Base-by-base conservation (phyloP, 2,329 filamentous ascomycete genomes). In the Calonectria pauciramosa region DNA sequence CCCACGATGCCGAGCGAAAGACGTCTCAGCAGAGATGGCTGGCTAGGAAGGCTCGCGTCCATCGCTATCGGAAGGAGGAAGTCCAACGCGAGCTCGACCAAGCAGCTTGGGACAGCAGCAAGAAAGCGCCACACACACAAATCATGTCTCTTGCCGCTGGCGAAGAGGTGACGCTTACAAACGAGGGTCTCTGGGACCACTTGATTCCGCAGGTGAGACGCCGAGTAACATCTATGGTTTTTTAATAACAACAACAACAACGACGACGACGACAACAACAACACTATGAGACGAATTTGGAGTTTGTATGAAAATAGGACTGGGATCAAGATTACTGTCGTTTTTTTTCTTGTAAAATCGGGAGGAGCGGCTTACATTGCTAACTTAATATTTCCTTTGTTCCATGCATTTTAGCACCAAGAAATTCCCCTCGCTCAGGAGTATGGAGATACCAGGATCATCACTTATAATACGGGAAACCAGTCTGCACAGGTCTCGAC, bases 1-100 rank as follows among this genome's bases (percentile, higher is more conserved):
- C 91, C 0, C 91, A 93, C 75, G 91, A 93, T 78, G 90, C 89
- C 7, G 88, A 90, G 34, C 93, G 93, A 79, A 86, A 90, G 44
- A 87, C 89, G 32, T 85, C 84, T 4, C 44, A 67, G 20, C 70
- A 67, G 18, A 91, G 91, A 0, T 80, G 91, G 65, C 88, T 87
- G 4, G 90, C 88, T 6, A 87, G 83, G 51, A 86, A 89, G 80
- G 85, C 91, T 6, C 87, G 86, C 75, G 90, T 88, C 18, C 83
- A 81, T 66, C 85, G 83, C 65, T 90, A 87, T 79, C 82, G 80
- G 0, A 77, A 82, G 11, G 85, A 89, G 41, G 88, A 91, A 65
- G 86, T 91, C 1, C 84, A 86, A 67, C 81, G 80, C 7, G 80
- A 83, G 41, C 77, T 86, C 11, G 74, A 77, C 14, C 68, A 44